These are phyloP conservation scores for Naematelia encephala DNA, from an alignment of 768 basidiomycete genomes.

Conservation along the genomic window DNA sequence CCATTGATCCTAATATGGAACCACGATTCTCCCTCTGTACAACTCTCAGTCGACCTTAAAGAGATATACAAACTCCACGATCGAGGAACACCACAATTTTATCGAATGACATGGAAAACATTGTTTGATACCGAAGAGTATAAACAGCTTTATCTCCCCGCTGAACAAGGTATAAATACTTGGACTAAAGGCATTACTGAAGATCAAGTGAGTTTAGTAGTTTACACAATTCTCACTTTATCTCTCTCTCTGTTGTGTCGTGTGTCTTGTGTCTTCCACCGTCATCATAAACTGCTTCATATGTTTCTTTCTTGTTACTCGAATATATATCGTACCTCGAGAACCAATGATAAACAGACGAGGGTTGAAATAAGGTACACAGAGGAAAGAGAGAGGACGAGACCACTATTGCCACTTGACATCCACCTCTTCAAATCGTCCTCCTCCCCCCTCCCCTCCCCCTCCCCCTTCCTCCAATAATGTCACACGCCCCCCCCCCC, in stretches of 20 bases:
- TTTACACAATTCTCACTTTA: no score
- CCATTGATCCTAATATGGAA: slow-evolving; percentile 81
- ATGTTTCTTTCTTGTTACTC: no score
- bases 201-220: slow-evolving; percentile 48
- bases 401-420: no score
- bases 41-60: slow-evolving; percentile 58
- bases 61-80: slow-evolving; percentile 69
- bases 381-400: no score
- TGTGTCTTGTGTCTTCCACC: no score
- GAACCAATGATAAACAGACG: no score
- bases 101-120: slow-evolving; percentile 68
- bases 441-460: neutral
- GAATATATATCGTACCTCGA: no score
- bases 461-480: neutral
- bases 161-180: slow-evolving; percentile 56
- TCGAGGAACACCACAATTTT: slow-evolving; percentile 74
- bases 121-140: slow-evolving; percentile 67
- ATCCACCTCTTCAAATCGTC: neutral
- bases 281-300: no score
- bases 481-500: no score
- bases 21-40: slow-evolving; percentile 56
- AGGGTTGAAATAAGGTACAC: no score
- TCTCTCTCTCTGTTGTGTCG: no score
- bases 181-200: slow-evolving; percentile 59
- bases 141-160: slow-evolving; percentile 59